A percentile compares a stretch with the other conserved stretches of the same genome.
These are phyloP conservation scores for Epithemia pelagica DNA, from an alignment of 108 stramenopile genomes.

Conservation along the genomic window DNA sequence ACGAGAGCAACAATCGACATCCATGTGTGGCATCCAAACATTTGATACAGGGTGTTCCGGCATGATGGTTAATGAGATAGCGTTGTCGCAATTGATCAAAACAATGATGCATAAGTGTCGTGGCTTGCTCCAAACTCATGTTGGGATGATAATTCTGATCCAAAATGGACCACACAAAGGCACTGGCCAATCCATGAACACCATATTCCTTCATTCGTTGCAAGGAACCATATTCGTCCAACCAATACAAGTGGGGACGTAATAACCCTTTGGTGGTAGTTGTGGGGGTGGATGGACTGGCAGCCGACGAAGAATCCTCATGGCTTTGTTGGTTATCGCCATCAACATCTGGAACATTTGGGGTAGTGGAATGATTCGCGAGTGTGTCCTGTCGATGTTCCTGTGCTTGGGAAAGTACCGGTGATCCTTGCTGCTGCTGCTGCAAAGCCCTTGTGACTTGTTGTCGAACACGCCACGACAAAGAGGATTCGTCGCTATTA, in stretches of 20 bases:
- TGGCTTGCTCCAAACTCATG: slow-evolving; percentile 49
- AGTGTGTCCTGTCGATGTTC: neutral
- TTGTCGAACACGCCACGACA: neutral
- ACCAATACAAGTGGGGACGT: slow-evolving; percentile 59
- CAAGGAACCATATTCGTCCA: slow-evolving; percentile 73
- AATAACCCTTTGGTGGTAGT: neutral
- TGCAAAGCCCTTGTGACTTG: neutral
- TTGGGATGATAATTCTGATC: slow-evolving; percentile 54
- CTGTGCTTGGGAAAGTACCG: too few species aligned
- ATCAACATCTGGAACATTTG: neutral
- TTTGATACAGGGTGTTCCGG: slow-evolving; percentile 66
- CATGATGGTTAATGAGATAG: slow-evolving; percentile 60
- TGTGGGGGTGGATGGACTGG: neutral
- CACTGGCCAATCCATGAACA: slow-evolving; percentile 62
- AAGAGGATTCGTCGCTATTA: neutral
- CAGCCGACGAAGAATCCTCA: neutral
- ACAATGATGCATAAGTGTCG: slow-evolving; percentile 42
- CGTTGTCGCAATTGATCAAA: slow-evolving; percentile 63
- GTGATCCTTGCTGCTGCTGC: too few species aligned
- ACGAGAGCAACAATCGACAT: slow-evolving; percentile 27
- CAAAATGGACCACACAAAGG: slow-evolving; percentile 60
- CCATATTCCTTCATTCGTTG: slow-evolving; percentile 57
- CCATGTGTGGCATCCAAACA: slow-evolving; percentile 55
- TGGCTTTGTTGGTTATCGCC: neutral
- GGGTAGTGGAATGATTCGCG: neutral